Conservation (phyloP, 2,329 filamentous ascomycete species). For the Xylaria sp. region DNA sequence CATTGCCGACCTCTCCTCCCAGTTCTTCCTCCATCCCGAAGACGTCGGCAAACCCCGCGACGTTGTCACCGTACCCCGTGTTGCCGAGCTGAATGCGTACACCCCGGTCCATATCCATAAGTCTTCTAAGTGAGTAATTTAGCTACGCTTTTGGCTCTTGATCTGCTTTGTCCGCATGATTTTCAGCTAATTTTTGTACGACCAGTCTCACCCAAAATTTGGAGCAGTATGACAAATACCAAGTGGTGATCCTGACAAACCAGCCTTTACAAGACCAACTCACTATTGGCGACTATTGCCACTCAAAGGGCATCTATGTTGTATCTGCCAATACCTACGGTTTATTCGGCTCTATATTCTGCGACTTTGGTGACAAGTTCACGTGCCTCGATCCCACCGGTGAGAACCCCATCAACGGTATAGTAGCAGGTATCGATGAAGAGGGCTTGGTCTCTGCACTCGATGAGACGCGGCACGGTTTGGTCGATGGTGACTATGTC, state of each 20-base stretch:
- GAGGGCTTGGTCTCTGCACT: constrained; percentile 91
- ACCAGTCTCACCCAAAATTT: constrained; percentile 78
- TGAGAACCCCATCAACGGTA: constrained; percentile 86
- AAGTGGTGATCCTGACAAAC: constrained; percentile 91
- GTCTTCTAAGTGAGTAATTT: constrained; percentile 59
- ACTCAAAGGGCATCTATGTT: constrained; percentile 91
- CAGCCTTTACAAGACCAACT: constrained; percentile 83
- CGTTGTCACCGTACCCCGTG: constrained; percentile 83
- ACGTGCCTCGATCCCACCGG: constrained; percentile 89
- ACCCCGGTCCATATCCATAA: constrained; percentile 86
- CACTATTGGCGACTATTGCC: constrained; percentile 89
- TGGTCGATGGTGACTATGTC: constrained; percentile 96
- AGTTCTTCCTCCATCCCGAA: constrained; percentile 91
- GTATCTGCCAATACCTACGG: constrained; percentile 90
- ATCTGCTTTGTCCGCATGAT: not conserved
- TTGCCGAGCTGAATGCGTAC: constrained; percentile 96
- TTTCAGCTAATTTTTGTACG: constrained; percentile 38
- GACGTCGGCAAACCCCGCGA: constrained; percentile 95
- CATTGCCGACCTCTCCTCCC: constrained; percentile 90
- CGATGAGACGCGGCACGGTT: constrained; percentile 92
- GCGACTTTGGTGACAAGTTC: constrained; percentile 96
- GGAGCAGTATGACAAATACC: constrained; percentile 86
- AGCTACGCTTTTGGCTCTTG: constrained; percentile 12
- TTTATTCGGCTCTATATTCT: constrained; percentile 95
- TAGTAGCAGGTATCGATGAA: constrained; percentile 88